Conservation (phyloP, 176 grass and related monocot genomes). For the Oryza rufipogon region DNA sequence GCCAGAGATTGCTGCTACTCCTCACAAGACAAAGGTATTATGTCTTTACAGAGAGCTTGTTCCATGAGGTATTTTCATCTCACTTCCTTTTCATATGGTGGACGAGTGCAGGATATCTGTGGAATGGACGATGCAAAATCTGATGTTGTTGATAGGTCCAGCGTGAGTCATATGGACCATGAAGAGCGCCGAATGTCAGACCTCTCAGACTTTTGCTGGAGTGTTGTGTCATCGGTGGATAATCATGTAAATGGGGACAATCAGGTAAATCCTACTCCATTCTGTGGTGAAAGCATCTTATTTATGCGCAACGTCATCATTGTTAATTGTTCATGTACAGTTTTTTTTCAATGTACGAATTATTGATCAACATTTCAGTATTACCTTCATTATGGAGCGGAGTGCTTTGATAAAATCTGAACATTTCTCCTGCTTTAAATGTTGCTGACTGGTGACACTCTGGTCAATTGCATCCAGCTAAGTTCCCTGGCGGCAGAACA, state of each 20-base stretch:
- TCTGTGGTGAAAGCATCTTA: neutral
- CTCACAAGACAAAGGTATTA: slow-evolving; percentile 47
- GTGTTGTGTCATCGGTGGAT: slow-evolving; percentile 80
- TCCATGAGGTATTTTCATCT: neutral
- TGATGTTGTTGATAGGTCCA: slow-evolving; percentile 32
- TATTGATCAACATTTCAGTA: slow-evolving; percentile 7
- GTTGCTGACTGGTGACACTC: slow-evolving; percentile 7
- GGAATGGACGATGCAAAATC: slow-evolving; percentile 39
- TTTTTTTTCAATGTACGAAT: slow-evolving; percentile 12
- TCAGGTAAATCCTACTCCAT: slow-evolving; percentile 48
- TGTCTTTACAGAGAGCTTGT: neutral
- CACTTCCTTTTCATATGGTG: slow-evolving; percentile 16
- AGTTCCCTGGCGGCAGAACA: slow-evolving; percentile 67
- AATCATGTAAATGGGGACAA: slow-evolving; percentile 62
- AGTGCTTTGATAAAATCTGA: slow-evolving; percentile 21
- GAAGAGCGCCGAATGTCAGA: slow-evolving; percentile 90
- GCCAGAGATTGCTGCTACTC: slow-evolving; percentile 24
- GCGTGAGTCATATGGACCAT: slow-evolving; percentile 53
- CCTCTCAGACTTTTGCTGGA: slow-evolving; percentile 91
- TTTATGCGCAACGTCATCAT: neutral
- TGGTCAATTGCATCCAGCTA: slow-evolving; percentile 55
- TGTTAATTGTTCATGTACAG: neutral
- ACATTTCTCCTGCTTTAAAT: neutral
- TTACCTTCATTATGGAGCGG: neutral
- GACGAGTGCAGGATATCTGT: slow-evolving; percentile 36